A percentile compares a stretch with the other conserved stretches of the same genome.
These are phyloP conservation scores for Chlorophyllum brunneum DNA, from an alignment of 768 basidiomycete species.

Conservation along the genomic window DNA sequence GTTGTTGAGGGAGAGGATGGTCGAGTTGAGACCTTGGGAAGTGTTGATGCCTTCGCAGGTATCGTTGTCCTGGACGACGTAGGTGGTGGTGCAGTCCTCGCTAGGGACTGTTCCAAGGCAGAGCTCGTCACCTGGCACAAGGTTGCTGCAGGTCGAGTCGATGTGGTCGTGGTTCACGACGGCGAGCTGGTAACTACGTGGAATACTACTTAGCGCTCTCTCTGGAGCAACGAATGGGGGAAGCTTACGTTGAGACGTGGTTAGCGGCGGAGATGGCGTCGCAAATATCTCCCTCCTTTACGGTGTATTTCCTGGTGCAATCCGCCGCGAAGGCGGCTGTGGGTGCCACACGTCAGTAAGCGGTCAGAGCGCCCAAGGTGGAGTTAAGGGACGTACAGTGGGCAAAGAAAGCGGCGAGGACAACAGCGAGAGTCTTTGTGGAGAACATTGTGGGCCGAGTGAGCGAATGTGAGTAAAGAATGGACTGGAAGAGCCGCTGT, in stretches of 20 bases:
- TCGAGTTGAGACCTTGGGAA: constrained; percentile 40
- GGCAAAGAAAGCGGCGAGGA: constrained; percentile 43
- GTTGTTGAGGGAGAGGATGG: constrained; percentile 65
- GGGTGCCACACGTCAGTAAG: background rate
- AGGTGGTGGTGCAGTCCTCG: constrained; percentile 60
- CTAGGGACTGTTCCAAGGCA: constrained; percentile 55
- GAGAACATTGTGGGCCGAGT: constrained; percentile 16
- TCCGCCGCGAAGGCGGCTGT: constrained; percentile 29
- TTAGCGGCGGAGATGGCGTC: constrained; percentile 61
- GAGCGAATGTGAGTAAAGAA: constrained; percentile 13
- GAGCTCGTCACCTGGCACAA: constrained; percentile 42
- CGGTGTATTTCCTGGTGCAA: constrained; percentile 61
- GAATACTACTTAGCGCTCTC: background rate
- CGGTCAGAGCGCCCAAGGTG: background rate
- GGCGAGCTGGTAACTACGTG: constrained; percentile 67
- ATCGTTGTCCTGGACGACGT: constrained; percentile 55
- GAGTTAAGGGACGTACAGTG: constrained; percentile 29
- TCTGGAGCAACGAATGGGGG: background rate
- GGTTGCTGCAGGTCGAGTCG: constrained; percentile 54
- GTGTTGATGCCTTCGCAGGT: constrained; percentile 50
- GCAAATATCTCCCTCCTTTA: constrained; percentile 57
- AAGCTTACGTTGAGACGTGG: constrained; percentile 57
- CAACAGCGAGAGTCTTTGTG: constrained; percentile 26
- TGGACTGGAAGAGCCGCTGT: constrained; percentile 5
- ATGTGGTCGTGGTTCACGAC: constrained; percentile 51